Evolutionary conservation across 805 yeast species (phyloP), one percentile per base, ranked within the genome.

Genomic region (Hanseniaspora jakobsenii): DNA sequence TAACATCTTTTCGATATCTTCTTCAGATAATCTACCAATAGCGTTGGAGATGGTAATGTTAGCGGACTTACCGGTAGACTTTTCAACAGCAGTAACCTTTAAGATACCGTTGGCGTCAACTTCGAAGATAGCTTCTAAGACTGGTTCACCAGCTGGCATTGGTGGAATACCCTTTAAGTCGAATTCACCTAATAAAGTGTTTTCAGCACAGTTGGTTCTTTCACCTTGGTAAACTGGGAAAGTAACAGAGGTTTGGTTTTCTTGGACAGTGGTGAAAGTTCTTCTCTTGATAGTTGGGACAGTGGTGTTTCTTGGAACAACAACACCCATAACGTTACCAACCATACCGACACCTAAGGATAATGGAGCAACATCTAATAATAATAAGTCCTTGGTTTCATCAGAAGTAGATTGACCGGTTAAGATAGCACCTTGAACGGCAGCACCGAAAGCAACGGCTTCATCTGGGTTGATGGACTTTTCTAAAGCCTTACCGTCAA

Each of bases 151-250:
- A 72, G 95, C 94, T 70, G 85, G 84, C 73, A 91, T 77, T 66
- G 96, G 96, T 66, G 98, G 97, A 62, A 89, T 83, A 66, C 91
- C 93, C 71, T 85, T 83, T 67, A 89, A 81, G 76, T 89, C 96
- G 71, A 89, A 89, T 78, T 89, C 94, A 75, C 97, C 98, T 67
- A 89, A 81, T 63, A 81, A 75, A 65, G 94, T 84, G 85, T 89
- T 89, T 75, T 89, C 97, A 64, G 81, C 72, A 70, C 95, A 86
- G 86, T 86, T 82, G 62, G 89, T 94, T 77, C 98, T 91, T 78
- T 89, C 98, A 80, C 98, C 98, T 77, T 89, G 96, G 79, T 81
- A 89, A 56, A 89, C 97, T 70, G 94, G 96, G 82, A 89, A 86
- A 71, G 84, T 91, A 55, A 89, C 97, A 58, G 95, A 84, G 64